Base-by-base conservation (phyloP, 202 grass and related monocot genomes). In the Musa balbisiana region DNA sequence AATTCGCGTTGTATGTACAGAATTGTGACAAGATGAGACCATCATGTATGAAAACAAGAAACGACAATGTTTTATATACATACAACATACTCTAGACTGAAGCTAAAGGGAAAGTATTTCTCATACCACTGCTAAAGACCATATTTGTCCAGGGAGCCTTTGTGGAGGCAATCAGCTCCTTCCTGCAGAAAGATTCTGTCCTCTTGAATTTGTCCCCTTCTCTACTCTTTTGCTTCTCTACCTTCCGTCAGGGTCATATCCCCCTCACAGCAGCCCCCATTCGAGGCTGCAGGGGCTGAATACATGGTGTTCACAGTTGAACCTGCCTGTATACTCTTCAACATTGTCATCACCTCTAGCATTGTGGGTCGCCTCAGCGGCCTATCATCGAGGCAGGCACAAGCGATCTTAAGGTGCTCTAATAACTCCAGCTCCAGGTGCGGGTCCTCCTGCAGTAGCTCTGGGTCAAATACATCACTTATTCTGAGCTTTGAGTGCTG, bases 1-100 rank as follows among this genome's bases (percentile, higher is more conserved):
- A 85, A 87, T 77, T 85, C 79, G 92, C 94, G 90, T 88, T 92
- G 84, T 95, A 92, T 92, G 79, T 99, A 95, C 96, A 99, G 76
- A 79, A 85, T 15, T 70, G 67, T 80, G 19, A 78, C 55, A 62
- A 74, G 55, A 81, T 81, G 87, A 66, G 58, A 88, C 79, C 72
- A 66, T 80, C 76, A 67, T 73, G 77, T 82, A 64, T 53, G 79
- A 76, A 81, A 5, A n/a, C 13, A 66, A 69, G 76, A 74, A 11
- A 73, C 3, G 69, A 62, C 51, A 78, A 80, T 87, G 83, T 86
- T 86, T 87, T 78, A 78, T 90, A 85, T 84, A 82, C 91, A 85
- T 85, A 91, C 75, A 80, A 85, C 75, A 80, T 51, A 79, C 88
- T 90, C 52, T 55, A 67, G 83, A 82, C 74, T 71, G 83, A 80